Conservation (phyloP, 1,284 basidiomycete genomes). For the Cryptococcus jaspeensis region DNA sequence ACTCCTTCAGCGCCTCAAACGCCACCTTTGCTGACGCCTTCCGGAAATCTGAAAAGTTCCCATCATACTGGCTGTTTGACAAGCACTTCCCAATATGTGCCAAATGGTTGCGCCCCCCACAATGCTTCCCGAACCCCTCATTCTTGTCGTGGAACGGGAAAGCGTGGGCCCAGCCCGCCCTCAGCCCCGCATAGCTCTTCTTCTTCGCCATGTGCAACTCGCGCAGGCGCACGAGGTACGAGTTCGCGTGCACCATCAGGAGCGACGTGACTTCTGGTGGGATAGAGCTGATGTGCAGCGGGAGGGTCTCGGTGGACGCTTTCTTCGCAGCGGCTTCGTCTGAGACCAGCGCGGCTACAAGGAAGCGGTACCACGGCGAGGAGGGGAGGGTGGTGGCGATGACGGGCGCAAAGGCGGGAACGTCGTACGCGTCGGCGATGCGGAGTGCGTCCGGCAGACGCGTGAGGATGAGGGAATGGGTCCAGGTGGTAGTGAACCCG, state of each 20-base stretch:
- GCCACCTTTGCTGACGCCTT: background rate
- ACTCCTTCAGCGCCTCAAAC: background rate
- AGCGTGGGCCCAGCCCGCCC: background rate
- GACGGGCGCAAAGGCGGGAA: background rate
- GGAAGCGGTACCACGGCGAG: background rate
- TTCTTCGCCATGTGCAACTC: background rate
- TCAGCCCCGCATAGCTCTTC: background rate
- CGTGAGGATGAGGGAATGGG: background rate
- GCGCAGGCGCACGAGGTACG: background rate
- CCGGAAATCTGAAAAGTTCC: background rate
- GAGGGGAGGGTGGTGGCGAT: background rate
- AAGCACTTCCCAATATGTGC: background rate
- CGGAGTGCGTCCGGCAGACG: background rate
- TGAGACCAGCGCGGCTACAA: background rate
- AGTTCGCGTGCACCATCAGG: background rate
- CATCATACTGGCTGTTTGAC: background rate
- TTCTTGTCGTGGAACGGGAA: background rate
- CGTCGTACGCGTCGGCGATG: conserved; percentile 7
- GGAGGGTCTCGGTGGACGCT: background rate
- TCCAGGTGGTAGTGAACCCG: background rate
- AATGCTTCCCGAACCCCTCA: background rate
- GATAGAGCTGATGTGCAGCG: background rate
- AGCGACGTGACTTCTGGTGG: background rate
- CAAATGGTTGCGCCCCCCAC: background rate
- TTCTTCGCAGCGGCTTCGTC: background rate